Evolutionary conservation across 1,139 yeast genomes (phyloP).

Genomic region (Suhomyces wounanorum): DNA sequence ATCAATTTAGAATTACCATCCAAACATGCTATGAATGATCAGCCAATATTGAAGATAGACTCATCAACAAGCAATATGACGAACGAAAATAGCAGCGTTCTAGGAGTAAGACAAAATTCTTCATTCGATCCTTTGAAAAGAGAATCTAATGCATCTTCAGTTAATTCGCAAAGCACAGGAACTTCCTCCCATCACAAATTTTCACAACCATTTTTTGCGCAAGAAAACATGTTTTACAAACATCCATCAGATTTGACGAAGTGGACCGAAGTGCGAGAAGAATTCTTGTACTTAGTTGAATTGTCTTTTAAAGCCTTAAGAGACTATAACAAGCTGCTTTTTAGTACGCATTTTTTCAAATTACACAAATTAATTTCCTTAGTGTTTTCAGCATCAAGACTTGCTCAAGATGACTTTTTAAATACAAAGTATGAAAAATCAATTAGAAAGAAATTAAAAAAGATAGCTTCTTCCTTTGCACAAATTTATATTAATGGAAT

Average conservation of each 20-base stretch:
- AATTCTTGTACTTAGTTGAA: conserved; percentile 48
- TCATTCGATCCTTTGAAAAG: conserved; percentile 38
- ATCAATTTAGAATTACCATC: conserved; percentile 33
- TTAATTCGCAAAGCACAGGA: conserved; percentile 27
- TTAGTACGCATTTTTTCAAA: conserved; percentile 52
- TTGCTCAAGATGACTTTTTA: conserved; percentile 52
- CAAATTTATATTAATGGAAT: conserved; percentile 63
- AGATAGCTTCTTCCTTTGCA: conserved; percentile 54
- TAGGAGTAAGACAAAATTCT: conserved; percentile 14
- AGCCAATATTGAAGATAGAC: conserved; percentile 20
- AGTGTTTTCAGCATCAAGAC: conserved; percentile 52
- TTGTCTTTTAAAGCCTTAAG: conserved; percentile 50
- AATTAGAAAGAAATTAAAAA: conserved; percentile 50
- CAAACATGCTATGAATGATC: conserved; percentile 27
- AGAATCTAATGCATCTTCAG: conserved; percentile 42
- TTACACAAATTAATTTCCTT: conserved; percentile 51
- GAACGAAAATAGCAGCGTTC: conserved; percentile 5
- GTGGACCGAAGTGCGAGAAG: conserved; percentile 57
- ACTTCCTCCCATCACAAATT: conserved; percentile 44
- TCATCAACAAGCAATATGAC: conserved; percentile 5
- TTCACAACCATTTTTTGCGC: conserved; percentile 43
- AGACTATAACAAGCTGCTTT: conserved; percentile 51
- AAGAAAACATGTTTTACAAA: conserved; percentile 52
- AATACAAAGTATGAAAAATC: conserved; percentile 47
- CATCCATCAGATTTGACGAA: conserved; percentile 57